These are phyloP conservation scores for Ophiostoma perfectum DNA, from an alignment of 2,329 filamentous ascomycete genomes.

Conservation along the genomic window DNA sequence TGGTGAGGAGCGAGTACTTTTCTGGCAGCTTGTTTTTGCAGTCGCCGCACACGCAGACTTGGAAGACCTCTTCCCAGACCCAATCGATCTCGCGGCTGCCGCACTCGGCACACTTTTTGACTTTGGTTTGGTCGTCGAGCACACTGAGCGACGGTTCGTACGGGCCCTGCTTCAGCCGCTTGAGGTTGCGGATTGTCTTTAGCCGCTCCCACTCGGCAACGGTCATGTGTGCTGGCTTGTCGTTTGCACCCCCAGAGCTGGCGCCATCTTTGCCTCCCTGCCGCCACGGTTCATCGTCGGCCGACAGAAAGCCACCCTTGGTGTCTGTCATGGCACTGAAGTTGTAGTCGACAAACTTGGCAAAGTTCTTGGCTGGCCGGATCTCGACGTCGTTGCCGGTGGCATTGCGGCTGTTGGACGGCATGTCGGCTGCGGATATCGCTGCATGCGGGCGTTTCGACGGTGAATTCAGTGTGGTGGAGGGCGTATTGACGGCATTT, in stretches of 20 bases:
- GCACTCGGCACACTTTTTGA: slow-evolving; percentile 80
- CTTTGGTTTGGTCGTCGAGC: slow-evolving; percentile 55
- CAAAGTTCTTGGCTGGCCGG: slow-evolving; percentile 77
- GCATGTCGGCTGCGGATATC: slow-evolving; percentile 50
- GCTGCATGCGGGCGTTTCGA: slow-evolving; percentile 64
- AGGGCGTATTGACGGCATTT: background rate
- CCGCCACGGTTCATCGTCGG: slow-evolving; percentile 86
- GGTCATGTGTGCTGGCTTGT: slow-evolving; percentile 82
- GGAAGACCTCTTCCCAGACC: slow-evolving; percentile 85
- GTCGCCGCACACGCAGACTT: slow-evolving; percentile 64
- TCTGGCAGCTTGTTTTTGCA: slow-evolving; percentile 91
- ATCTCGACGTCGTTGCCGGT: slow-evolving; percentile 51
- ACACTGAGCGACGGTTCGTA: slow-evolving; percentile 87
- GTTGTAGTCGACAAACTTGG: slow-evolving; percentile 95
- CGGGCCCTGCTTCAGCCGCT: slow-evolving; percentile 68
- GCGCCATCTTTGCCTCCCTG: slow-evolving; percentile 54
- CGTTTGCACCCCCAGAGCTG: slow-evolving; percentile 56
- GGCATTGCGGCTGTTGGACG: slow-evolving; percentile 60
- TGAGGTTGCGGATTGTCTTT: slow-evolving; percentile 66
- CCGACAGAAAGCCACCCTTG: slow-evolving; percentile 89
- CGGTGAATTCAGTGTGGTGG: slow-evolving; percentile 31
- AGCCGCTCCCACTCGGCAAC: slow-evolving; percentile 84
- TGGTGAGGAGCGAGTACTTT: slow-evolving; percentile 91
- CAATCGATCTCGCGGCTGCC: slow-evolving; percentile 82
- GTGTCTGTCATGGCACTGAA: slow-evolving; percentile 98